Conservation (phyloP, 1,284 basidiomycete genomes). For the Trametes pubescens region DNA sequence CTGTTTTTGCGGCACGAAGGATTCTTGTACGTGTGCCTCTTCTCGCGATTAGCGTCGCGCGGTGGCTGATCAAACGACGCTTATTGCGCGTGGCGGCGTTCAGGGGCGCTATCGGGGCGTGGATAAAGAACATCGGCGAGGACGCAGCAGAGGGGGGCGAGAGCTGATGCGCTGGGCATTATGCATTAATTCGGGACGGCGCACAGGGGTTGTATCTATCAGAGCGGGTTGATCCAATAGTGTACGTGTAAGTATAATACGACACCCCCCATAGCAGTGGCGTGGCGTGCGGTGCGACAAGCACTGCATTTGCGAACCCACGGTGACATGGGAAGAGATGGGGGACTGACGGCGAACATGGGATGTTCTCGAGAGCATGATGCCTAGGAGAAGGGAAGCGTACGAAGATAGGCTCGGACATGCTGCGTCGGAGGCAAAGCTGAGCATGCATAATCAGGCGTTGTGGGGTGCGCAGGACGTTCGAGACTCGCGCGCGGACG, state of each 20-base stretch:
- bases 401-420: not conserved
- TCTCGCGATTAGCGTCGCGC: constrained; percentile 11
- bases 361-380: not conserved
- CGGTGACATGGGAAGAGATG: constrained; percentile 16
- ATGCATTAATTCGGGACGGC: not conserved
- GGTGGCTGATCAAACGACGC: constrained; percentile 16
- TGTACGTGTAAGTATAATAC: constrained; percentile 33
- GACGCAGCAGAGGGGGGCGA: constrained; percentile 30
- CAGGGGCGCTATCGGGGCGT: constrained; percentile 92
- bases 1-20: constrained; percentile 98
- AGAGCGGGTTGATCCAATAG: constrained; percentile 26
- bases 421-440: not conserved
- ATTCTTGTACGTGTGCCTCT: constrained; percentile 82
- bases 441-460: constrained; percentile 16
- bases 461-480: constrained; percentile 22
- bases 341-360: not conserved
- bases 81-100: constrained; percentile 6
- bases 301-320: constrained; percentile 13
- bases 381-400: not conserved
- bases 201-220: constrained; percentile 14
- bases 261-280: constrained; percentile 6
- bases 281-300: constrained; percentile 18
- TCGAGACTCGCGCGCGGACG: constrained; percentile 13
- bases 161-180: constrained; percentile 2
- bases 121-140: constrained; percentile 88